Percentiles rank a stretch among this genome's conserved stretches.
Evolutionary conservation across 2,329 filamentous ascomycete genomes (phyloP).

Genomic region (Diaporthe nobilis): DNA sequence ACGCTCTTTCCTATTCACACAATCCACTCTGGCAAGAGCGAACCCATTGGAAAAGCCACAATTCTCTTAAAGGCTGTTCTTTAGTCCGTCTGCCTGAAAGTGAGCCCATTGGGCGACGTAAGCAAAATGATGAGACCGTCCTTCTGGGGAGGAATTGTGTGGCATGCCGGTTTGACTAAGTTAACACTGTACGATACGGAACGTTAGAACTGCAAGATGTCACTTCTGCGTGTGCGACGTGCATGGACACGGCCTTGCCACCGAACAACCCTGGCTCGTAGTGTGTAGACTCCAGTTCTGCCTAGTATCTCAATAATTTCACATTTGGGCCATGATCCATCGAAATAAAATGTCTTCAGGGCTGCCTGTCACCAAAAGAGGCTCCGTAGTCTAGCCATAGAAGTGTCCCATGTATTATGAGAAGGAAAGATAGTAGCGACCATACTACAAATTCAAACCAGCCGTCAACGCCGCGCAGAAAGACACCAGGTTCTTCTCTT

Average conservation of each 20-base stretch:
- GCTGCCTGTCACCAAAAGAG: background rate
- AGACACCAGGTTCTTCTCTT: background rate
- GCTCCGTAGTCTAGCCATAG: background rate
- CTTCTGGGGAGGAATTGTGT: too few relatives aligned
- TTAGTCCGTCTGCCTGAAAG: too few relatives aligned
- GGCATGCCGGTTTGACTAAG: too few relatives aligned
- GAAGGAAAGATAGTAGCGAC: background rate
- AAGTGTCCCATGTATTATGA: background rate
- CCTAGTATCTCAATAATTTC: background rate
- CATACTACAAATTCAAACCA: background rate
- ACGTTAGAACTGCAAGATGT: background rate
- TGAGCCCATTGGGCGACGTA: too few relatives aligned
- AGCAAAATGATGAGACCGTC: too few relatives aligned
- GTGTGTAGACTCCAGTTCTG: background rate
- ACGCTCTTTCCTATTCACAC: too few relatives aligned
- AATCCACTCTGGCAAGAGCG: too few relatives aligned
- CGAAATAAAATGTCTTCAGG: background rate
- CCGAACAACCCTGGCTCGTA: background rate
- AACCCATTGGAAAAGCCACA: too few relatives aligned
- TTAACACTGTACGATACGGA: too few relatives aligned
- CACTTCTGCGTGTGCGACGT: background rate
- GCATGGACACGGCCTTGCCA: background rate
- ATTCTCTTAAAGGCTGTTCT: too few relatives aligned
- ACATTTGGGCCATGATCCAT: too few relatives aligned
- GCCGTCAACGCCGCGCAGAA: slow-evolving; percentile 6